A percentile compares a stretch with the other conserved stretches of the same genome.
phyloP scores from a whole-genome alignment of 176 grass and related monocot species.

The Alloteropsis semialata region DNA sequence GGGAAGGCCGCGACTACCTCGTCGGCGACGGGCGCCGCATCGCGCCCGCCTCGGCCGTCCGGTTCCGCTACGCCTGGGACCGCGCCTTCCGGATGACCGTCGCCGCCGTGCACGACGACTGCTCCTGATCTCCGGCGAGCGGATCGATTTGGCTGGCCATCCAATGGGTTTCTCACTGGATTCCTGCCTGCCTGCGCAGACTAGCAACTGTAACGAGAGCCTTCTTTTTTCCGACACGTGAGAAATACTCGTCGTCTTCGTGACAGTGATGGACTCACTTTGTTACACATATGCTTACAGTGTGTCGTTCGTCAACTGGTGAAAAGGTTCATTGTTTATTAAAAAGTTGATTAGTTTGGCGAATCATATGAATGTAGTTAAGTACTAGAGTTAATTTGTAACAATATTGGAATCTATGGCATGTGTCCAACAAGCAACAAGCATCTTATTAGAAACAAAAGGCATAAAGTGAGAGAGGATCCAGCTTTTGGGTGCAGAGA shows the following conservation, averaged over 20 bases:
- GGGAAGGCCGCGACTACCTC: conserved; percentile 41
- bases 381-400: no score
- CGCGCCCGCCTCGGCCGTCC: conserved; percentile 12
- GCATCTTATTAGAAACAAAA: background rate
- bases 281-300: background rate
- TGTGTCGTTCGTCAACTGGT: no score
- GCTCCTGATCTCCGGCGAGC: background rate
- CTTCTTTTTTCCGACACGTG: background rate
- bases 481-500: background rate
- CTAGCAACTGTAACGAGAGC: background rate
- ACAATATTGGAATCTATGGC: background rate
- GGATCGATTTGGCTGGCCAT: no score
- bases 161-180: no score
- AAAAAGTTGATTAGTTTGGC: background rate
- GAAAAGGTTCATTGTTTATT: background rate
- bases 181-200: no score
- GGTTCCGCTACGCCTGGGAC: conserved; percentile 74
- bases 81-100: conserved; percentile 61
- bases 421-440: no score
- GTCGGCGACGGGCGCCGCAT: conserved; percentile 50
- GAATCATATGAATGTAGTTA: no score
- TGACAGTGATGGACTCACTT: background rate
- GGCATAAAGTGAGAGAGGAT: background rate
- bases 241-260: background rate
- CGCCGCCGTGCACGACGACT: conserved; percentile 43